Percentiles rank a stretch among this genome's conserved stretches.
phyloP scores from a whole-genome alignment of 2,329 filamentous ascomycete genomes.

The Fusarium devonianum region DNA sequence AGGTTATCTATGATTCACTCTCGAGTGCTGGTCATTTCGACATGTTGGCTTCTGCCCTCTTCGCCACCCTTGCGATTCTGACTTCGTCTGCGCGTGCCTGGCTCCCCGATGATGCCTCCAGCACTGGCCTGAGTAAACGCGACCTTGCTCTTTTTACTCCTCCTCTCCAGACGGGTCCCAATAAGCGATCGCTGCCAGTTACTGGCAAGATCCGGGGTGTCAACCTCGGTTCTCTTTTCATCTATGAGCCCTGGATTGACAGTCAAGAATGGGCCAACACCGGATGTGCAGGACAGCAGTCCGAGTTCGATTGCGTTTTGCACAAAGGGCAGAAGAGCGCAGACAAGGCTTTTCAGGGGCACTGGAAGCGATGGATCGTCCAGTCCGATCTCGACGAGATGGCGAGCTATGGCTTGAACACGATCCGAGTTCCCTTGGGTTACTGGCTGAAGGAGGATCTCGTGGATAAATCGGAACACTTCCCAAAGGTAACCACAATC shows the following conservation, averaged over 20 bases:
- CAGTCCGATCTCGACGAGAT: conserved; percentile 58
- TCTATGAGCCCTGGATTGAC: conserved; percentile 63
- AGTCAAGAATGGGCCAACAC: conserved; percentile 54
- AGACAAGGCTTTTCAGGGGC: conserved; percentile 55
- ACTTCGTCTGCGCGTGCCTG: conserved; percentile 29
- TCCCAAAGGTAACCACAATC: conserved; percentile 53
- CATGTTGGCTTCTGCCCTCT: conserved; percentile 20
- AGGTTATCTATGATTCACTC: neutral
- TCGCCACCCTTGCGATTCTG: conserved; percentile 22
- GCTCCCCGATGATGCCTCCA: conserved; percentile 18
- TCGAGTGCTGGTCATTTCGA: conserved; percentile 3
- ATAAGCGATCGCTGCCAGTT: conserved; percentile 26
- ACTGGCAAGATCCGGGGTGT: conserved; percentile 59
- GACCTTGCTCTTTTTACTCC: conserved; percentile 15
- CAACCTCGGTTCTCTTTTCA: conserved; percentile 60
- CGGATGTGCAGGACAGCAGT: conserved; percentile 54
- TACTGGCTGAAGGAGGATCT: conserved; percentile 63
- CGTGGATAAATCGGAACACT: conserved; percentile 58
- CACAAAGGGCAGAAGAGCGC: conserved; percentile 55
- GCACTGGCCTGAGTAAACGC: neutral
- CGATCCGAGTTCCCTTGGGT: conserved; percentile 61
- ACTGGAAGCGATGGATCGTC: conserved; percentile 61
- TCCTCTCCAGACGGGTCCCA: neutral
- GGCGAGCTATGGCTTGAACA: conserved; percentile 58
- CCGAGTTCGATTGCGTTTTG: conserved; percentile 63